phyloP scores from a whole-genome alignment of 2,329 filamentous ascomycete genomes.

The Colletotrichum brevisporum region DNA sequence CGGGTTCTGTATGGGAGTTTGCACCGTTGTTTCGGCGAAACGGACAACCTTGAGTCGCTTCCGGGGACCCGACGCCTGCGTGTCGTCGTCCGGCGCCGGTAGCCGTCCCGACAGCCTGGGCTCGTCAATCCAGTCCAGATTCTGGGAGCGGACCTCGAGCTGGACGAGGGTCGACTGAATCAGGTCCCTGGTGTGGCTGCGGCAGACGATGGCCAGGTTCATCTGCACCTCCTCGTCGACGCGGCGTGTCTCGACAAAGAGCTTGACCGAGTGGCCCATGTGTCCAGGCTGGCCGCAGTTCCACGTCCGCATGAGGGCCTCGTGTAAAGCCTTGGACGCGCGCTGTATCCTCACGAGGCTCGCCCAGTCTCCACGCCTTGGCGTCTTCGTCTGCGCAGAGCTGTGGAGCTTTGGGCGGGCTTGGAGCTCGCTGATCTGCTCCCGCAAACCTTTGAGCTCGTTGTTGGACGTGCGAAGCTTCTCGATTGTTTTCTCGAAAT shows the following conservation, averaged over 20 bases:
- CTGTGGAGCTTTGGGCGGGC: background rate
- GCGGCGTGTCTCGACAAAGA: constrained; percentile 28
- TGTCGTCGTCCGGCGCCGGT: background rate
- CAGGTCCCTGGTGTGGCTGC: background rate
- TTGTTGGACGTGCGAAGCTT: constrained; percentile 14
- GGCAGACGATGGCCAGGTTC: constrained; percentile 31
- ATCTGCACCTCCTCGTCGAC: constrained; percentile 20
- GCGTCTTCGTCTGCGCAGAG: background rate
- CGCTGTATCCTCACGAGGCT: constrained; percentile 3
- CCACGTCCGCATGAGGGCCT: constrained; percentile 16
- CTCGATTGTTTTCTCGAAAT: background rate
- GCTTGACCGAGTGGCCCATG: constrained; percentile 23
- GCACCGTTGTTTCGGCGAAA: constrained; percentile 14
- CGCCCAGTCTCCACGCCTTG: constrained; percentile 1
- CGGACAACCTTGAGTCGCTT: constrained; percentile 19
- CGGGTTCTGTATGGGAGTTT: background rate
- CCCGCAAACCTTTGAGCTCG: constrained; percentile 15
- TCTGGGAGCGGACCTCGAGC: constrained; percentile 26
- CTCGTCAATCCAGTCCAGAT: constrained; percentile 19
- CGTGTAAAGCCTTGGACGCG: constrained; percentile 26
- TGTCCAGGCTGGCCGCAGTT: constrained; percentile 22
- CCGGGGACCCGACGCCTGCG: background rate
- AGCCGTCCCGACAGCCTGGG: background rate
- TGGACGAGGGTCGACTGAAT: constrained; percentile 3
- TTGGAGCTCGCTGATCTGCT: constrained; percentile 19